Evolutionary conservation across 2,329 filamentous ascomycete species (phyloP).

Genomic region (Phaeomoniella chlamydospora): DNA sequence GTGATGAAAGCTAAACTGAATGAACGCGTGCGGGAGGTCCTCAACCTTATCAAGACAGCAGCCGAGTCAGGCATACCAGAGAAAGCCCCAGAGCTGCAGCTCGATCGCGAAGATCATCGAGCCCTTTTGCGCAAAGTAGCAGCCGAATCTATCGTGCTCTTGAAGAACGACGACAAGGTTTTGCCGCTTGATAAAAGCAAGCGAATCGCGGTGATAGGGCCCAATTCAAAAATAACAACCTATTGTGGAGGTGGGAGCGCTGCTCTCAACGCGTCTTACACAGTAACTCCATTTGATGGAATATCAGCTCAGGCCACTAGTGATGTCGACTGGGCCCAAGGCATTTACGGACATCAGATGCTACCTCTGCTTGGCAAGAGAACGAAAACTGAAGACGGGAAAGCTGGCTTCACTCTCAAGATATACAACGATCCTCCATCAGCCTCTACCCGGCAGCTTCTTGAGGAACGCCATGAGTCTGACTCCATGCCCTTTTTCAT

Average conservation of each 20-base stretch:
- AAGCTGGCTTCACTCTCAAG: conserved; percentile 45
- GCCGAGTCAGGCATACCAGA: not conserved
- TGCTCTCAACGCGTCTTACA: conserved; percentile 31
- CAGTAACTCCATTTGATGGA: conserved; percentile 28
- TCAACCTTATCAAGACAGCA: not conserved
- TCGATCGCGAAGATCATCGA: conserved; percentile 47
- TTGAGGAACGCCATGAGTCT: not conserved
- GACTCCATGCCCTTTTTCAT: not conserved
- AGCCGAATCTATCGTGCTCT: conserved; percentile 54
- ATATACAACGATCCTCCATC: conserved; percentile 37
- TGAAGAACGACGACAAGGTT: conserved; percentile 54
- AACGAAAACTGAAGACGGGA: conserved; percentile 36
- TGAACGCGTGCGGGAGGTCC: not conserved
- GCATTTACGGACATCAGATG: conserved; percentile 50
- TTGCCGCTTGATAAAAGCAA: conserved; percentile 28
- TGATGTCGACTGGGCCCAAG: conserved; percentile 35
- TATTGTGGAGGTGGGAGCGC: conserved; percentile 51
- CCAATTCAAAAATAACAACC: conserved; percentile 31
- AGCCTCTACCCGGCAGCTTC: not conserved
- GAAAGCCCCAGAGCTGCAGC: conserved; percentile 4
- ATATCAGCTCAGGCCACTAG: conserved; percentile 19
- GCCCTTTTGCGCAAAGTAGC: conserved; percentile 52
- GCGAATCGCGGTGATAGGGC: conserved; percentile 37
- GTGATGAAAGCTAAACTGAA: not conserved
- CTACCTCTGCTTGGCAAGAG: conserved; percentile 41